A percentile compares a stretch with the other conserved stretches of the same genome.
These are phyloP conservation scores for Teratosphaeria epicoccoides DNA, from an alignment of 2,329 filamentous ascomycete genomes.

Conservation along the genomic window DNA sequence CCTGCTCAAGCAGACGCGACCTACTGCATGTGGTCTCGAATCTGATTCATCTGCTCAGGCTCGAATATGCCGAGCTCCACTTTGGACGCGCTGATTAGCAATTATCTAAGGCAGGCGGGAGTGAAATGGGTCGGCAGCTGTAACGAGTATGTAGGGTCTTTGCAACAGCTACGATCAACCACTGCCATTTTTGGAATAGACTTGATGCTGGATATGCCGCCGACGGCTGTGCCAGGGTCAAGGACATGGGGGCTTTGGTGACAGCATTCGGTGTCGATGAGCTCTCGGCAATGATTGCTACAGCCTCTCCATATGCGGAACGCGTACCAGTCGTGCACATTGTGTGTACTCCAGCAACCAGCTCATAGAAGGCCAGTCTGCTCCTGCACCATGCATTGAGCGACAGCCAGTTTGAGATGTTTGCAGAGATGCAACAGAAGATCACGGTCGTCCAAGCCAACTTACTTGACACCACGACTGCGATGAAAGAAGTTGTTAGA, in stretches of 20 bases:
- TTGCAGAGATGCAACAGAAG: conserved; percentile 63
- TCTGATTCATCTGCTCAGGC: too few relatives aligned
- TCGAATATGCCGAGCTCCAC: conserved; percentile 11
- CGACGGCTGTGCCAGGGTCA: conserved; percentile 37
- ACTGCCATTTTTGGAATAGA: background rate
- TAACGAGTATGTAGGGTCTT: conserved; percentile 36
- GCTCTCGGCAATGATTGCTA: conserved; percentile 37
- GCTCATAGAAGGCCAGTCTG: conserved; percentile 30
- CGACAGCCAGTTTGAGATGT: conserved; percentile 66
- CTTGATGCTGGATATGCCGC: conserved; percentile 43
- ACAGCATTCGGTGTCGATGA: conserved; percentile 41
- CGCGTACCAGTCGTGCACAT: conserved; percentile 39
- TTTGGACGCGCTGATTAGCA: too few relatives aligned
- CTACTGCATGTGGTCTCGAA: too few relatives aligned
- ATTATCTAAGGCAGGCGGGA: conserved; percentile 44
- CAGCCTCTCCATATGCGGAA: conserved; percentile 39
- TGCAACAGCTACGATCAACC: too few relatives aligned
- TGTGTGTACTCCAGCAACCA: conserved; percentile 34
- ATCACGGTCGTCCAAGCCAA: conserved; percentile 63
- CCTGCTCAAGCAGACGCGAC: too few relatives aligned
- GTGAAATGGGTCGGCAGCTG: conserved; percentile 51
- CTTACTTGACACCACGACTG: conserved; percentile 57
- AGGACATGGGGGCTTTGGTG: conserved; percentile 36
- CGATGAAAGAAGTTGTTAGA: conserved; percentile 61
- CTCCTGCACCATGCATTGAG: conserved; percentile 38